phyloP scores from a whole-genome alignment of 2,329 filamentous ascomycete species.

The Fusarium armeniacum region DNA sequence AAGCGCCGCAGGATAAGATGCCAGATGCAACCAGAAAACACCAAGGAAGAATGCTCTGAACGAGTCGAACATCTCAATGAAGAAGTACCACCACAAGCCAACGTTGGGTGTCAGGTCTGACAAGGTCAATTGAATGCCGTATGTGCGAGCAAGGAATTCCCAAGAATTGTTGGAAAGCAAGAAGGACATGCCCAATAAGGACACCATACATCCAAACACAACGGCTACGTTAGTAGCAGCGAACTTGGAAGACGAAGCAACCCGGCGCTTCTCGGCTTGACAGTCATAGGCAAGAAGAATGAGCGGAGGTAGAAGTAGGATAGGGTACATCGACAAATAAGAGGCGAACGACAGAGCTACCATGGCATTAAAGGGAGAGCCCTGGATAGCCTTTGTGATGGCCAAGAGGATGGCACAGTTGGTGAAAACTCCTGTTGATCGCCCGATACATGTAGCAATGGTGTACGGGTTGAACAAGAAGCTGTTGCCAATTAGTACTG shows the following conservation, averaged over 20 bases:
- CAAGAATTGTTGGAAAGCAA: slow-evolving; percentile 82
- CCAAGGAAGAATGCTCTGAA: slow-evolving; percentile 97
- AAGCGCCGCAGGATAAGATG: slow-evolving; percentile 88
- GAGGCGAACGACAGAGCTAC: slow-evolving; percentile 88
- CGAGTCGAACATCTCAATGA: slow-evolving; percentile 99
- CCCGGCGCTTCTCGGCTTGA: slow-evolving; percentile 55
- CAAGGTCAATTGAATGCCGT: slow-evolving; percentile 91
- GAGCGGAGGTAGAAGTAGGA: slow-evolving; percentile 86
- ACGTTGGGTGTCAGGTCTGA: slow-evolving; percentile 95
- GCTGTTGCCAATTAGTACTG: slow-evolving; percentile 59
- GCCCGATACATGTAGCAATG: slow-evolving; percentile 88
- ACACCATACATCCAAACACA: slow-evolving; percentile 67
- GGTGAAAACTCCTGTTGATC: slow-evolving; percentile 89
- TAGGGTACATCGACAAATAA: slow-evolving; percentile 92
- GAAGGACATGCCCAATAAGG: slow-evolving; percentile 79
- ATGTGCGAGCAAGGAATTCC: slow-evolving; percentile 90
- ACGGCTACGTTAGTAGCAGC: slow-evolving; percentile 65
- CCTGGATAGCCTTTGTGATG: slow-evolving; percentile 82
- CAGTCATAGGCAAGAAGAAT: slow-evolving; percentile 84
- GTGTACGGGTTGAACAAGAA: slow-evolving; percentile 97
- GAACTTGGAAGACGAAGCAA: slow-evolving; percentile 63
- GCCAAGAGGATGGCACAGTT: slow-evolving; percentile 89
- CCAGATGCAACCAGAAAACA: slow-evolving; percentile 97
- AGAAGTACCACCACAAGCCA: slow-evolving; percentile 99
- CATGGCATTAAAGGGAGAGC: slow-evolving; percentile 81